Evolutionary conservation across 148 eudicot genomes (phyloP), one percentile per base, ranked within the genome.

Genomic region (Rhododendron williamsianum): DNA sequence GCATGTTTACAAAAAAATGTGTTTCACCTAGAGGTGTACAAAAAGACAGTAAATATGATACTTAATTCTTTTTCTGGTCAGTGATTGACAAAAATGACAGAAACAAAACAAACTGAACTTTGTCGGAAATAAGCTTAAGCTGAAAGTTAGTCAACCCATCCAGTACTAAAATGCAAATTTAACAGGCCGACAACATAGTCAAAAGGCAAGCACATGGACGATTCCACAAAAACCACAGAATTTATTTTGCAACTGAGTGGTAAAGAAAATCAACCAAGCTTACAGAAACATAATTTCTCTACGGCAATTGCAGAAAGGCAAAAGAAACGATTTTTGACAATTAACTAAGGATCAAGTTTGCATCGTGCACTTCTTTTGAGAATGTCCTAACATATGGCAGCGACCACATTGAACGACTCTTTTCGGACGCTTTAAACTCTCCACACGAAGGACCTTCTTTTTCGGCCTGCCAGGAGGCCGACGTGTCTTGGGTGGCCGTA

Each of bases 401-500:
- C 99, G 94, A 21, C 99, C 99, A 84, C 99, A 97, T 89, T 97
- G 98, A 85, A 97, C 99, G 30, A 97, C 87, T 87, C 95, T 90
- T 81, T 97, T 97, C 4, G 99, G 99, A 36, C 98, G 92, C 86
- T 92, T 97, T 82, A 97, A 88, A 86, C 93, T 95, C 89, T 97
- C 99, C 4, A 97, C 94, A 0, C 98, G 90, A 38, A 94, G 93
- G 84, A 97, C 96, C 90, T 95, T 97, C 94, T 94, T 97, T 89
- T 97, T 97, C 36, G 99, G 99, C 86, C 99, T 88, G 52, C 99
- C 98, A n/a, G 99, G 99, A 30, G 98, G 98, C 65, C 98, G 91
- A 1, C 98, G 94, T n/a, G 94, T 97, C 84, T 91, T 97, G 0
- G 99, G 98, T 19, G 98, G 98, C 60, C 94, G 90, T 4, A 97